Percentiles rank a stretch among this genome's conserved stretches.
Evolutionary conservation across 352 stramenopile species (phyloP).

Genomic region (Pythium coloratum): DNA sequence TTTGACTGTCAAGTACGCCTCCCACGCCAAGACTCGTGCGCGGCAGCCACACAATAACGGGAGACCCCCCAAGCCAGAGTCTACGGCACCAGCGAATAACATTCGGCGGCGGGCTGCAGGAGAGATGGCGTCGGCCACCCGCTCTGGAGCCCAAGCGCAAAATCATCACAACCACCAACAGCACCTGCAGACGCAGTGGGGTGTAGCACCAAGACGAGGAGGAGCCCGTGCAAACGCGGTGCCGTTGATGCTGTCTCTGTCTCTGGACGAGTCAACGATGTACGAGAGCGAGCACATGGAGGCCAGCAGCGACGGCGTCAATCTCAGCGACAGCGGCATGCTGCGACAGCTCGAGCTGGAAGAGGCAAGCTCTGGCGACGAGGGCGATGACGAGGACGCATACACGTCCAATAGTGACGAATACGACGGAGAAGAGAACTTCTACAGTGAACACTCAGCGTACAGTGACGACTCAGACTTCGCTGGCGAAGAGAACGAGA

Average conservation of each 20-base stretch:
- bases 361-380: conserved; percentile 44
- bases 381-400: conserved; percentile 36
- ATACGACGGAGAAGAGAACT: conserved; percentile 84
- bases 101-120: neutral
- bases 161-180: neutral
- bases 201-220: conserved; percentile 1
- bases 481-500: conserved; percentile 56
- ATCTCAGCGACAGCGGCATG: conserved; percentile 60
- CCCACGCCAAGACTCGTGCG: conserved; percentile 18
- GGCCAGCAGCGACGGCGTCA: conserved; percentile 5
- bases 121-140: neutral
- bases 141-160: neutral
- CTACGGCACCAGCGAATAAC: neutral
- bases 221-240: neutral
- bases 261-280: conserved; percentile 10
- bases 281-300: conserved; percentile 12
- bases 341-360: conserved; percentile 58
- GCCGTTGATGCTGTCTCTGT: conserved; percentile 15
- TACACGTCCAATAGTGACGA: conserved; percentile 65
- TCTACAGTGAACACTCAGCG: conserved; percentile 78
- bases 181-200: neutral
- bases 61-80: conserved; percentile 11
- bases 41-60: conserved; percentile 10
- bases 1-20: conserved; percentile 65
- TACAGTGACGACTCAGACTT: conserved; percentile 84